Percentiles rank a stretch among this genome's conserved stretches.
Conservation (phyloP, 2,329 filamentous ascomycete genomes). For the Nemania sp. region DNA sequence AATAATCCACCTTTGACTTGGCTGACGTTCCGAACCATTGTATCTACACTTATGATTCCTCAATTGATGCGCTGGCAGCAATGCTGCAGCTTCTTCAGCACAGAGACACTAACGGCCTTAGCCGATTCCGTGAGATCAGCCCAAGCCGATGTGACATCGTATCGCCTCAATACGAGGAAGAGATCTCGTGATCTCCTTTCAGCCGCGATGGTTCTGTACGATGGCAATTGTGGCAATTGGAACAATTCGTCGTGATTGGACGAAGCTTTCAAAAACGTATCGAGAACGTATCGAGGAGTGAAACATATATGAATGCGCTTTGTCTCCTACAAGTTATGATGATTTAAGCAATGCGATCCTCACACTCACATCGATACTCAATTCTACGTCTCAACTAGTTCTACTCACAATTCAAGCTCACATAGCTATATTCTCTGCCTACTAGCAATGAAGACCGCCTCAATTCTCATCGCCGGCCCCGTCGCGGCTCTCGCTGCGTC, state of each 20-base stretch:
- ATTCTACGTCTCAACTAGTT: background rate
- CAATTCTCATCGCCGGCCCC: conserved; percentile 11
- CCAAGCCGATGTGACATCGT: conserved; percentile 13
- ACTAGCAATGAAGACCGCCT: conserved; percentile 17
- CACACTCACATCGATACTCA: background rate
- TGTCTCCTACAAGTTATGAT: too few relatives aligned
- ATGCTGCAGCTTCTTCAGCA: background rate
- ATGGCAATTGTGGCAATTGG: too few relatives aligned
- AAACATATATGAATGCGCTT: conserved; percentile 5
- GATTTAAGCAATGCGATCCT: too few relatives aligned
- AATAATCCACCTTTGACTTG: background rate
- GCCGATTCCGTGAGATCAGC: conserved; percentile 8
- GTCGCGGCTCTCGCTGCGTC: conserved; percentile 7
- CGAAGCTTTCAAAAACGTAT: too few relatives aligned
- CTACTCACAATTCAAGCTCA: background rate
- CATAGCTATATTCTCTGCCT: background rate
- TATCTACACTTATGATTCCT: background rate
- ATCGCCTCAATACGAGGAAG: conserved; percentile 16
- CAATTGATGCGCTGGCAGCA: background rate
- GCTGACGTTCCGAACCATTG: background rate
- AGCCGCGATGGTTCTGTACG: background rate
- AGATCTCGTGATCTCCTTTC: background rate
- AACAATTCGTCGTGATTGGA: too few relatives aligned
- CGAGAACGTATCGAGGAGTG: background rate
- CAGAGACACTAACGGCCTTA: conserved; percentile 2